Conservation (phyloP, 177 flowering plant species). For the Vitis hybrid region DNA sequence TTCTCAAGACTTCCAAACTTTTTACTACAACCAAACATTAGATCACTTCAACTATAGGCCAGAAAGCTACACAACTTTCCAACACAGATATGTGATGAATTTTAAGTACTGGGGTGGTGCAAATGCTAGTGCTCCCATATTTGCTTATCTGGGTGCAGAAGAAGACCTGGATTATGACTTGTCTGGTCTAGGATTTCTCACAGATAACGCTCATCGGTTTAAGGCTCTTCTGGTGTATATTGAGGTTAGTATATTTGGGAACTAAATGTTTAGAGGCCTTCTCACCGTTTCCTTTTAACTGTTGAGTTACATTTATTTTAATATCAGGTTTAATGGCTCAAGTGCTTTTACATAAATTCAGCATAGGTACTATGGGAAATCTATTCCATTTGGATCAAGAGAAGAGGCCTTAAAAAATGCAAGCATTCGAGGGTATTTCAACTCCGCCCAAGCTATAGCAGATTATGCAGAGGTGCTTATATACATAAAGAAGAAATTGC, state of each 20-base stretch:
- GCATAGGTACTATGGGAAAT: constrained; percentile 59
- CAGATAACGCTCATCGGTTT: constrained; percentile 25
- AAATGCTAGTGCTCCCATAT: constrained; percentile 27
- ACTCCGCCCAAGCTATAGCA: constrained; percentile 57
- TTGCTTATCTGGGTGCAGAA: constrained; percentile 34
- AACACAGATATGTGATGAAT: constrained; percentile 33
- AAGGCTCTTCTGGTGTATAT: constrained; percentile 42
- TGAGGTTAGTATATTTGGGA: constrained; percentile 32
- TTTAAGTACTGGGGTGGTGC: constrained; percentile 41
- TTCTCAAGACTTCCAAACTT: constrained; percentile 11
- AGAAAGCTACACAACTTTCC: constrained; percentile 32
- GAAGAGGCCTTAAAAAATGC: constrained; percentile 32
- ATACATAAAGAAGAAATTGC: constrained; percentile 27
- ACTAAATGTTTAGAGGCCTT: too few species aligned
- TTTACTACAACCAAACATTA: constrained; percentile 27
- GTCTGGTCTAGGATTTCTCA: constrained; percentile 16
- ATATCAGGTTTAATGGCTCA: too few species aligned
- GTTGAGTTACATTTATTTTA: too few species aligned
- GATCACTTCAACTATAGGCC: constrained; percentile 44
- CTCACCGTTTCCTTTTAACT: too few species aligned
- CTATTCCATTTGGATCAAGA: constrained; percentile 41
- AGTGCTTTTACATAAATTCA: constrained; percentile 6
- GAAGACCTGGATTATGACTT: constrained; percentile 9
- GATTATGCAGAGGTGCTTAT: constrained; percentile 46
- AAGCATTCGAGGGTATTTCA: constrained; percentile 44